These are phyloP conservation scores for Salix arbutifolia DNA, from an alignment of 345 rosid genomes.

Conservation along the genomic window DNA sequence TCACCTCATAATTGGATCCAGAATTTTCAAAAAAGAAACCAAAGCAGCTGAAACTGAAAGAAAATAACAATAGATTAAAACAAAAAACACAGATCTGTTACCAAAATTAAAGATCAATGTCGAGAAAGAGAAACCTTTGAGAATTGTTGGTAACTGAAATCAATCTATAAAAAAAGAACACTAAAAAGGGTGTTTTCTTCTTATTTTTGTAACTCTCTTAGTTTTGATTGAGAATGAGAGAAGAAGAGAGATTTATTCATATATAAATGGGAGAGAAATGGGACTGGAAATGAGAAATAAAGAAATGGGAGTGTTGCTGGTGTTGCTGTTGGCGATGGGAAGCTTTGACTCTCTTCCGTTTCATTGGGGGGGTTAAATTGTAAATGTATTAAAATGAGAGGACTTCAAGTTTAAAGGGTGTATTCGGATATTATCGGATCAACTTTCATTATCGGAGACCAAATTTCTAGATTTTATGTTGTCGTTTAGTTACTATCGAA, in stretches of 20 bases:
- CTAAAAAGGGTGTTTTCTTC: neutral
- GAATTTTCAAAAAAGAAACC: neutral
- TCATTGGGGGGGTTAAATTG: neutral
- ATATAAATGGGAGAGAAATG: neutral
- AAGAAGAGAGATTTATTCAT: neutral
- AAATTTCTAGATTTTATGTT: no score
- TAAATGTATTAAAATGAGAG: neutral
- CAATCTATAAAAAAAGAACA: neutral
- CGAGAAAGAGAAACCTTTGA: neutral
- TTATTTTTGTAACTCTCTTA: neutral
- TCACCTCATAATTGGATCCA: neutral
- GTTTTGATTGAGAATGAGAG: neutral
- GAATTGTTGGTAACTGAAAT: neutral
- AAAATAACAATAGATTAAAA: neutral
- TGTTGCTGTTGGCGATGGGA: neutral
- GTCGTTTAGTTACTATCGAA: no score
- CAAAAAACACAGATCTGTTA: neutral
- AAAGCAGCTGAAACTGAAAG: neutral
- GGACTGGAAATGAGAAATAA: neutral
- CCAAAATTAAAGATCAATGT: neutral
- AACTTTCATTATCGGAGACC: no score
- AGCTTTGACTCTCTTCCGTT: conserved; percentile 13
- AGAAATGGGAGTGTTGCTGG: neutral
- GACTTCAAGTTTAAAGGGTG: neutral
- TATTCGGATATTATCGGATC: no score